Conservation (phyloP, 2,329 filamentous ascomycete species). For the Karstenula rhodostoma region DNA sequence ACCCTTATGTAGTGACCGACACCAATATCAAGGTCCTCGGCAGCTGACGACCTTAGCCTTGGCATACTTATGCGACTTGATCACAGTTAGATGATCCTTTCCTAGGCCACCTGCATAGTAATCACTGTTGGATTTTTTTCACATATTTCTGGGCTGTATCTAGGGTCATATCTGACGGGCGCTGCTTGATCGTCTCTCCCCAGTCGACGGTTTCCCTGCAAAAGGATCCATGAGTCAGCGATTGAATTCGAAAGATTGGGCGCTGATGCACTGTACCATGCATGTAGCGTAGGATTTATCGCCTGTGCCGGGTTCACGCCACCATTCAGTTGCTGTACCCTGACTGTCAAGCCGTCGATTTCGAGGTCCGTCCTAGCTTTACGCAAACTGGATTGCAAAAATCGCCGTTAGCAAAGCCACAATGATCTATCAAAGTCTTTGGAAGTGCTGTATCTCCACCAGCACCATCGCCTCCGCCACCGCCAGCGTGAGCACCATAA, state of each 20-base stretch:
- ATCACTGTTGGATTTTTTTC: background rate
- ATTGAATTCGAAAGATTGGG: background rate
- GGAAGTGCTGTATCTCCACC: background rate
- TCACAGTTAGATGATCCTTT: background rate
- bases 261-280: background rate
- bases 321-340: background rate
- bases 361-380: background rate
- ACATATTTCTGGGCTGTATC: background rate
- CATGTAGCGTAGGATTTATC: background rate
- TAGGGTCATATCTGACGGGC: background rate
- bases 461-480: background rate
- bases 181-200: background rate
- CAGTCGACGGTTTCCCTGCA: background rate
- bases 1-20: background rate
- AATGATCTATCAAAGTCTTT: background rate
- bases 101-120: background rate
- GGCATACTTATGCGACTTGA: background rate
- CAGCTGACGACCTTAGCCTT: background rate
- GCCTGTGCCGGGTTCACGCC: background rate
- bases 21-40: background rate
- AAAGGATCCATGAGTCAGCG: background rate
- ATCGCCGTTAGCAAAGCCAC: background rate
- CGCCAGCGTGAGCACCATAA: background rate
- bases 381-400: background rate
- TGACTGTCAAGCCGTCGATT: background rate